phyloP scores from a whole-genome alignment of 345 rosid genomes.

The Eucalyptus polybractea region DNA sequence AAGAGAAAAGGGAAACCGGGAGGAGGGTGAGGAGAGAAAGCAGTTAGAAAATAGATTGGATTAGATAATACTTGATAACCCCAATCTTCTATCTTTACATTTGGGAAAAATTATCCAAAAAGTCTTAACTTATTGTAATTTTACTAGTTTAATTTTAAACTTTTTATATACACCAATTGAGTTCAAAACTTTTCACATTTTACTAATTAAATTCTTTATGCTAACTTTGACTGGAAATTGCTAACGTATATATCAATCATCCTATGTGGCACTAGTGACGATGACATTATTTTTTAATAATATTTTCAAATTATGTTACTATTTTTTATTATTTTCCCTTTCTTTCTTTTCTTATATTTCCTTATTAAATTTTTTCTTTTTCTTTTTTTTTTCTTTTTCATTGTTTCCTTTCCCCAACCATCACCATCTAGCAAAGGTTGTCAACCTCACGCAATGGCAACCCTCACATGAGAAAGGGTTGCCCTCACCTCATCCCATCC shows the following conservation, averaged over 20 bases:
- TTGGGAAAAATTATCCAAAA: background rate
- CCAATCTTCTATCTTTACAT: background rate
- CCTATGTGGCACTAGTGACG: background rate
- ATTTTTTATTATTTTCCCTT: too few relatives aligned
- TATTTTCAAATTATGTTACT: too few relatives aligned
- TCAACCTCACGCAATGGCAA: background rate
- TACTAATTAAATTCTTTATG: fast-evolving
- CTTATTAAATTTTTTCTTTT: too few relatives aligned
- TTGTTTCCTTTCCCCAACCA: too few relatives aligned
- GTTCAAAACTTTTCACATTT: background rate
- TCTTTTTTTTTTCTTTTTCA: too few relatives aligned
- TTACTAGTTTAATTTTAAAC: background rate
- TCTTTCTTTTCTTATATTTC: too few relatives aligned
- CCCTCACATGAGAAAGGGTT: background rate
- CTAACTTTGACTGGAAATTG: too few relatives aligned
- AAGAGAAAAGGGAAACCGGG: background rate
- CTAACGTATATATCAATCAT: fast-evolving
- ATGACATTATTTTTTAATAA: too few relatives aligned
- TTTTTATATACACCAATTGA: too few relatives aligned
- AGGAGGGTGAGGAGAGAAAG: background rate
- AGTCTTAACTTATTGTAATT: background rate
- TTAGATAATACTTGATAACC: background rate
- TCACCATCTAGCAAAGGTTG: background rate
- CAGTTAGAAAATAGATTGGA: background rate
- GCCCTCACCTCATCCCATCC: background rate